Evolutionary conservation across 139 green algal species (phyloP), one percentile per base, ranked within the genome.

Genomic region (Chlorella sp.): DNA sequence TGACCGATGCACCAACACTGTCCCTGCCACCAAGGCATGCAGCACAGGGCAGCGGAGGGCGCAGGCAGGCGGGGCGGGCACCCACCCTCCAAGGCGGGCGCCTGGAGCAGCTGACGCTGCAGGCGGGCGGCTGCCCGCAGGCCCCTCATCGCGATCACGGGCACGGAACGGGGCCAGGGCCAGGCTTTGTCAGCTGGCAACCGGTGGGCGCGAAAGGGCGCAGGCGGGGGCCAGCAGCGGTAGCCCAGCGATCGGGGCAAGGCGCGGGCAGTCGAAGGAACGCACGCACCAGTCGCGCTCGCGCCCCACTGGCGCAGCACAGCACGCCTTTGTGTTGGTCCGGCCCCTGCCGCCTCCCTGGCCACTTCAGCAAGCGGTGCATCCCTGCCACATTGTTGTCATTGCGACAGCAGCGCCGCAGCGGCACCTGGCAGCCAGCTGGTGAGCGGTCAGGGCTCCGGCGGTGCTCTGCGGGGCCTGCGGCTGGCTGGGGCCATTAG

Each of bases 81-180:
- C 73, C 28, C 18, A 80, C 73, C 73, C 73, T 80, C 73, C n/a
- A 23, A 21, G 30, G 47, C 44, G 9, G 55, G 32, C 21, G 74
- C 74, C 12, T 69, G 51, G 36, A 56, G 36, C 74, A 81, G 32
- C 12, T 30, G 18, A 32, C 74, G 74, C 74, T 69, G 74, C 51
- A 81, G 9, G 55, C 38, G 55, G 26, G 55, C 18, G n/a, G 32
- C 74, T 18, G 56, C 74, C 17, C 55, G 23, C 16, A 81, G 32
- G 20, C 28, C n/a, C 18, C 34, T 34, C 74, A 81, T 81, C 32
- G 51, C 26, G 20, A 62, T 39, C 16, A 20, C 71, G 20, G 26
- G 25, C 26, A 28, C 26, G n/a, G 25, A 34, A 21, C 34, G 11
- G n/a, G 20, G 34, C n/a, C 1, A 34, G 64, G 13, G n/a, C 1